Percentiles rank a stretch among this genome's conserved stretches.
phyloP scores from a whole-genome alignment of 148 eudicot genomes.

The Euryodendron excelsum region DNA sequence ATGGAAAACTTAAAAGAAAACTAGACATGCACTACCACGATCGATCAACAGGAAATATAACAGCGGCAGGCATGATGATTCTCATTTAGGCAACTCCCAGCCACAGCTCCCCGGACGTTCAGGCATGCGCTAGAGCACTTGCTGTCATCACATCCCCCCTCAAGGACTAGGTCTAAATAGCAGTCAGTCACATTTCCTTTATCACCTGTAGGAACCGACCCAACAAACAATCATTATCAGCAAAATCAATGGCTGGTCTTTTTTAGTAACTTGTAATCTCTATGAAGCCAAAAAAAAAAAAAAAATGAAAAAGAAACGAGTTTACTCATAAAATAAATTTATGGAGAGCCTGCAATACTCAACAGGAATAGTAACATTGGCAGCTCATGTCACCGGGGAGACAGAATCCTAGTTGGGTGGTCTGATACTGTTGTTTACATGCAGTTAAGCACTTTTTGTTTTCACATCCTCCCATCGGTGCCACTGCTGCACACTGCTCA shows the following conservation, averaged over 20 bases:
- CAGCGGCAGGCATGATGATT: background rate
- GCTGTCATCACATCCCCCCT: background rate
- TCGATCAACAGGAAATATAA: background rate
- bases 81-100: background rate
- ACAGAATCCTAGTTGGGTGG: background rate
- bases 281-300: background rate
- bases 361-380: constrained; percentile 9
- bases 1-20: too few relatives aligned
- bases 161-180: background rate
- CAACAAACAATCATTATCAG: too few relatives aligned
- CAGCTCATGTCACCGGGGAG: background rate
- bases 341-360: too few relatives aligned
- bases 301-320: background rate
- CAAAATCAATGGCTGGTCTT: too few relatives aligned
- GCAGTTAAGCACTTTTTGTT: too few relatives aligned
- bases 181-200: background rate
- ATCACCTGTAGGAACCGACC: too few relatives aligned
- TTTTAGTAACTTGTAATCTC: background rate
- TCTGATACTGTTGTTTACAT: too few relatives aligned
- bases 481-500: too few relatives aligned
- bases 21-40: too few relatives aligned
- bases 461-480: too few relatives aligned
- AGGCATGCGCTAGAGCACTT: background rate
- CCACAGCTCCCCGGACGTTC: background rate
- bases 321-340: too few relatives aligned